Base-by-base conservation (phyloP, 352 stramenopile genomes). In the Blastocystis sp. region DNA sequence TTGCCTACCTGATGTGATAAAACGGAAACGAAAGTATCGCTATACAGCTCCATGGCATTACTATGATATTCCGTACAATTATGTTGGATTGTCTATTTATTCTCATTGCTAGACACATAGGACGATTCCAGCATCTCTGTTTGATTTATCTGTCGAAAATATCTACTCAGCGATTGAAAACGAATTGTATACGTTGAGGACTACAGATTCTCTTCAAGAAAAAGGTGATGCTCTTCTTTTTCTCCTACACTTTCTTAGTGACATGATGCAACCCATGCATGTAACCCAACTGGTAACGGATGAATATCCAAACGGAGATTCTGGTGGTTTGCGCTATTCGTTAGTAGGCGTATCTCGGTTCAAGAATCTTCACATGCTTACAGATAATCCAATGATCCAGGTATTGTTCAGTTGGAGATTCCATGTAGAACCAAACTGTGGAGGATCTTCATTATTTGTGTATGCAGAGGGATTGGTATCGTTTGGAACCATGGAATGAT, bases 41-140 rank as follows among this genome's bases (percentile, higher is more conserved):
- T 27, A 83, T n/a, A 83, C 71, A n/a, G 37, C 37, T 37, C 29
- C 27, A 52, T 83, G 71, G 71, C 71, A 83, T 42, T 83, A 32
- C 49, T 83, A 83, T 43, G 71, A 83, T 27, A 83, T 83, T n/a
- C n/a, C 56, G 6, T 83, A 83, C 29, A 83, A 83, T 66, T 32
- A 35, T 51, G 71, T 66, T 9, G 39, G 39, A 37, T 32, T 83
- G 19, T 66, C 27, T 19, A 35, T 11, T 66, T 29, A 49, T 32
- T 9, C 19, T 65, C 19, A 65, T 43, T 14, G 9, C 37, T 52
- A 83, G 71, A 83, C 52, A 39, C 29, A 37, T 35, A 21, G 21
- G 4, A n/a, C 51, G 14, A 39, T 46, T 24, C 32, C 9, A 21
- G 1, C 39, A 61, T 78, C 27, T 57, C n/a, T 39, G 27, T 19